A percentile compares a stretch with the other conserved stretches of the same genome.
phyloP scores from a whole-genome alignment of 768 basidiomycete species.

The Suillus cothurnatus region DNA sequence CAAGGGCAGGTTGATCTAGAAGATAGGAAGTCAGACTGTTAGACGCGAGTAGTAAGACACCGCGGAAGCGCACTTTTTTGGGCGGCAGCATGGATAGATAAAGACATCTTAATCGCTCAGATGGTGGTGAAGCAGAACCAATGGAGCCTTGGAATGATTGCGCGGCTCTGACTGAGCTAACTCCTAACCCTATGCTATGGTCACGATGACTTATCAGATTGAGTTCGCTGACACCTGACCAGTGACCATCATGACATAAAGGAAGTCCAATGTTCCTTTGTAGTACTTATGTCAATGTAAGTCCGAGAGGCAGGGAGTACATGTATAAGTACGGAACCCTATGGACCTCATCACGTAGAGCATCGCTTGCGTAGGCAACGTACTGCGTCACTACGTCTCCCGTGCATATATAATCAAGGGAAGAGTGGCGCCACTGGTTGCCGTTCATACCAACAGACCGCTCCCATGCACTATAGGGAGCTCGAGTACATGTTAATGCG shows the following conservation, averaged over 20 bases:
- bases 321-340: not conserved
- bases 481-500: not conserved
- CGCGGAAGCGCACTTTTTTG: constrained; percentile 55
- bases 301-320: not conserved
- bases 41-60: not conserved
- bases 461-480: not conserved
- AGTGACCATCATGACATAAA: not conserved
- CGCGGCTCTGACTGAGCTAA: constrained; percentile 12
- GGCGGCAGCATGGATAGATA: constrained; percentile 66
- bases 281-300: not conserved
- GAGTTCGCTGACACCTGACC: not conserved
- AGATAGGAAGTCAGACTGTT: not conserved
- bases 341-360: not conserved
- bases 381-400: not conserved
- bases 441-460: not conserved
- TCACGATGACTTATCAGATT: constrained; percentile 8
- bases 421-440: too few species aligned
- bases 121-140: not conserved
- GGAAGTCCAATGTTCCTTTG: not conserved
- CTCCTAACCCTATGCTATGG: constrained; percentile 29
- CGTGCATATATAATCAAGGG: not conserved
- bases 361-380: not conserved
- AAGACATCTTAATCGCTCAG: constrained; percentile 38
- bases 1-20: constrained; percentile 69
- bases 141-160: constrained; percentile 4